Percentiles rank a stretch among this genome's conserved stretches.
These are phyloP conservation scores for Hibiscus syriacus DNA, from an alignment of 345 rosid species.

Conservation along the genomic window DNA sequence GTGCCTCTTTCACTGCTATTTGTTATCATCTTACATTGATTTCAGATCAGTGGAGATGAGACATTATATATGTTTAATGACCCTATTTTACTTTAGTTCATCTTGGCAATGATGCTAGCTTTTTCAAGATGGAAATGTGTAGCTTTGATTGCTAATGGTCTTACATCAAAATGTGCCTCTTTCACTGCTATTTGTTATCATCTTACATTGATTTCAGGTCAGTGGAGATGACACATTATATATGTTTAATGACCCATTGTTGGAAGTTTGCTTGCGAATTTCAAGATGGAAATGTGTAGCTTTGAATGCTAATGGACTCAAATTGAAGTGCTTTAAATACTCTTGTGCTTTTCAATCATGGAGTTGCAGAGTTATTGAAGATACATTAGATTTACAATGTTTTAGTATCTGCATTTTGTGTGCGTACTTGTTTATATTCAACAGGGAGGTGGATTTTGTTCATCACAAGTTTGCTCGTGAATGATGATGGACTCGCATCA, in stretches of 20 bases:
- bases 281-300: slow-evolving; percentile 24
- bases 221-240: slow-evolving; percentile 16
- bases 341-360: slow-evolving; percentile 12
- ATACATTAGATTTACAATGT: not conserved
- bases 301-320: slow-evolving; percentile 54
- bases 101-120: slow-evolving; percentile 29
- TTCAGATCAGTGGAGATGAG: slow-evolving; percentile 21
- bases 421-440: too few relatives aligned
- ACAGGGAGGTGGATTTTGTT: too few relatives aligned
- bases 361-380: slow-evolving; percentile 16
- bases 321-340: slow-evolving; percentile 11
- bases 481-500: too few relatives aligned
- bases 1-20: slow-evolving; percentile 10
- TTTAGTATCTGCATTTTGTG: too few relatives aligned
- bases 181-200: slow-evolving; percentile 9
- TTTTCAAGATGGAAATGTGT: slow-evolving; percentile 13
- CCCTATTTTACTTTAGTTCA: too few relatives aligned
- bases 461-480: not conserved
- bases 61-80: slow-evolving; percentile 4
- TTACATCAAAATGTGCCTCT: slow-evolving; percentile 3
- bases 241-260: too few relatives aligned
- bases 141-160: slow-evolving; percentile 46
- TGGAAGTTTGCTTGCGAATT: too few relatives aligned
- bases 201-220: slow-evolving; percentile 12
- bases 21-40: not conserved